A percentile compares a stretch with the other conserved stretches of the same genome.
Conservation (phyloP, 495 filamentous ascomycete genomes). For the Filosporella fistucella region DNA sequence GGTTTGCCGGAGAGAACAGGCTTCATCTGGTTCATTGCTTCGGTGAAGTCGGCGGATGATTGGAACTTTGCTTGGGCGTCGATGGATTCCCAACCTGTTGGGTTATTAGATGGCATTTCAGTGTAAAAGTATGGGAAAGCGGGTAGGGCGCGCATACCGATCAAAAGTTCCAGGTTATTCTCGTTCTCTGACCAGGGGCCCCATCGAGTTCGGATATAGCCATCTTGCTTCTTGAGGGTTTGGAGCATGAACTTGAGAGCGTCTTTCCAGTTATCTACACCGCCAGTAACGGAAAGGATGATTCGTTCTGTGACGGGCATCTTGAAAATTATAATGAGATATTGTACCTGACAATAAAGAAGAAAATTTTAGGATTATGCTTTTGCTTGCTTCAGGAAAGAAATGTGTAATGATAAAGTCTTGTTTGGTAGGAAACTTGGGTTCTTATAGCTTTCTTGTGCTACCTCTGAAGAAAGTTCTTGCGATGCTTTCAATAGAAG, state of each 20-base stretch:
- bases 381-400: too few species aligned
- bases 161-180: constrained; percentile 13
- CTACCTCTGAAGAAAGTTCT: too few species aligned
- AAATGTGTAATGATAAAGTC: neutral
- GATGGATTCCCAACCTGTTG: constrained; percentile 12
- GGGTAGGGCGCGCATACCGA: constrained; percentile 6
- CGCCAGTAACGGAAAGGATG: constrained; percentile 14
- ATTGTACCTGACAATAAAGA: constrained; percentile 16
- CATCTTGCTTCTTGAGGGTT: constrained; percentile 18
- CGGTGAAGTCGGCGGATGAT: neutral
- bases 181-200: constrained; percentile 15
- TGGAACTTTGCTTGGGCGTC: constrained; percentile 10
- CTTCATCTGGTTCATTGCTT: constrained; percentile 4
- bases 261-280: constrained; percentile 15
- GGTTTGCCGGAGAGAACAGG: constrained; percentile 5
- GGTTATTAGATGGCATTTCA: neutral
- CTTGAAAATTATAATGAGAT: constrained; percentile 5
- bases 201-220: constrained; percentile 19
- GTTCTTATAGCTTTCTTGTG: constrained; percentile 6
- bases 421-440: neutral
- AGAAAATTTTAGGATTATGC: neutral
- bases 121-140: neutral
- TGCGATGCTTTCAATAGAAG: too few species aligned
- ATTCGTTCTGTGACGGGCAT: constrained; percentile 17
- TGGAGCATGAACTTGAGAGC: constrained; percentile 14